phyloP scores from a whole-genome alignment of 192 early-diverging fungal species.

The Phycomyces blakesleeanus region DNA sequence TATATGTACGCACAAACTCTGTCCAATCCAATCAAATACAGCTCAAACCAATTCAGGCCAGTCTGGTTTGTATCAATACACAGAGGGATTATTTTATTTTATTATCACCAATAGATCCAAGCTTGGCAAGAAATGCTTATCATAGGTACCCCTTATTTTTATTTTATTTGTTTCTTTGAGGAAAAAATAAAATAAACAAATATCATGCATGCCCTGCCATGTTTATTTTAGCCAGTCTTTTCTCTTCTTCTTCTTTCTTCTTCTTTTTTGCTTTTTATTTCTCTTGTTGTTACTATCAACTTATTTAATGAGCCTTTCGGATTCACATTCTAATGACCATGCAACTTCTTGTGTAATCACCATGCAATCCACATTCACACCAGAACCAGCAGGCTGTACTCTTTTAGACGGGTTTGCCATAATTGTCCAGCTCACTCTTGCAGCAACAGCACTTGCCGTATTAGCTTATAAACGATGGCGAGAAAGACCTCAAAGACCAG shows the following conservation, averaged over 20 bases:
- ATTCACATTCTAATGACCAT: background rate
- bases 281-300: constrained; percentile 4
- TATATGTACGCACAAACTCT: no score
- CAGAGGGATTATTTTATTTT: no score
- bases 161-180: background rate
- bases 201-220: background rate
- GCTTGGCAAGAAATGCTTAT: no score
- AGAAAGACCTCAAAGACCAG: constrained; percentile 63
- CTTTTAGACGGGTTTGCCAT: constrained; percentile 71
- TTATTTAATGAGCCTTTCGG: background rate
- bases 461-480: constrained; percentile 67
- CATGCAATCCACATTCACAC: background rate
- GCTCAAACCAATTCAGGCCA: no score
- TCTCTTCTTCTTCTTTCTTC: background rate
- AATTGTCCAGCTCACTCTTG: constrained; percentile 62
- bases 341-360: background rate
- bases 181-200: background rate
- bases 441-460: constrained; percentile 61
- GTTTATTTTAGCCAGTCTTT: background rate
- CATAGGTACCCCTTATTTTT: background rate
- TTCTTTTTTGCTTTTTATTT: constrained; percentile 1
- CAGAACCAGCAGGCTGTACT: constrained; percentile 33
- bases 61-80: no score
- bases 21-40: no score
- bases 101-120: no score